Evolutionary conservation across 768 basidiomycete species (phyloP).

Genomic region (Dioszegia crocea): DNA sequence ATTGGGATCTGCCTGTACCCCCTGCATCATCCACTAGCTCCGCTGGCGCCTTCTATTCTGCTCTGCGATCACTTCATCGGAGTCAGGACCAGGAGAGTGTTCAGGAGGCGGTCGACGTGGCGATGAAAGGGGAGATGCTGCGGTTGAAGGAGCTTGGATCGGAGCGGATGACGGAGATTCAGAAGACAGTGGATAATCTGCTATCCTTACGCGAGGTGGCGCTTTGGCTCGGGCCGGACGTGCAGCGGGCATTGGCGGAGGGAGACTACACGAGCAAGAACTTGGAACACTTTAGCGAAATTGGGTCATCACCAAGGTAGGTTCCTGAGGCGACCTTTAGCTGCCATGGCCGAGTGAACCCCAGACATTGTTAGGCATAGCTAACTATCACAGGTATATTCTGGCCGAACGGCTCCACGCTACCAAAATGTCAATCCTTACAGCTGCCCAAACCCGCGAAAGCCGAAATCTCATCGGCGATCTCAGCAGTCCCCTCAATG

Average conservation of each 20-base stretch:
- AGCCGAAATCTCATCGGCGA: slow-evolving; percentile 62
- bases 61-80: slow-evolving; percentile 74
- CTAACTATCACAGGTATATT: slow-evolving; percentile 70
- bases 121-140: slow-evolving; percentile 61
- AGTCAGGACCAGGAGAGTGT: slow-evolving; percentile 61
- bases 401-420: slow-evolving; percentile 73
- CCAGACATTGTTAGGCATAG: too few relatives aligned
- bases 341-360: too few relatives aligned
- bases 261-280: background rate
- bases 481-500: slow-evolving; percentile 58
- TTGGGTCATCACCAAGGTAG: slow-evolving; percentile 19
- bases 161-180: slow-evolving; percentile 75
- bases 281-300: background rate
- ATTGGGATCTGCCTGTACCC: slow-evolving; percentile 85
- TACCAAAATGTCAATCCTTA: slow-evolving; percentile 74
- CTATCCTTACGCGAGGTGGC: slow-evolving; percentile 76
- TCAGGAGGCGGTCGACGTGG: slow-evolving; percentile 55
- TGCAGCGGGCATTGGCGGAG: slow-evolving; percentile 14
- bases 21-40: slow-evolving; percentile 46
- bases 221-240: slow-evolving; percentile 55
- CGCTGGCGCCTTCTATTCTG: slow-evolving; percentile 64
- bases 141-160: slow-evolving; percentile 64
- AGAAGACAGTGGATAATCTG: slow-evolving; percentile 63
- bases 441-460: slow-evolving; percentile 65
- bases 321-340: too few relatives aligned